Evolutionary conservation across 1,284 basidiomycete genomes (phyloP).

Genomic region (Mycosarcoma maydis): DNA sequence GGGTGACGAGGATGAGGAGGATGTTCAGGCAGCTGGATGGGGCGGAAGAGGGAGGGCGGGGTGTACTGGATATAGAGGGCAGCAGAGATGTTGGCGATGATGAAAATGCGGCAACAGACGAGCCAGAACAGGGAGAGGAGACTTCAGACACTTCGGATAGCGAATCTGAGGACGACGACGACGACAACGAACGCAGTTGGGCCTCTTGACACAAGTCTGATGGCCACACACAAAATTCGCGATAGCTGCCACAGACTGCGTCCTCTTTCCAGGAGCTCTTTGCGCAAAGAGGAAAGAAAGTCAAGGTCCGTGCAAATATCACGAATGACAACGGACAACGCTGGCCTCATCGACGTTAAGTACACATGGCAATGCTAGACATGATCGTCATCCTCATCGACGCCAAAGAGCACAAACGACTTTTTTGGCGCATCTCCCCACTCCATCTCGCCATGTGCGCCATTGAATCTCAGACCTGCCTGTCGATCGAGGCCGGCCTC

Average conservation of each 20-base stretch:
- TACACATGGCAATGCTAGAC: too few species aligned
- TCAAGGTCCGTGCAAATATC: too few species aligned
- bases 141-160: background rate
- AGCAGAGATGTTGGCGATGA: background rate
- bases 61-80: background rate
- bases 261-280: too few species aligned
- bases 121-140: background rate
- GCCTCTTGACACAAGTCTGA: too few species aligned
- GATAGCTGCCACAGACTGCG: too few species aligned
- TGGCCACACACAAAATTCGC: too few species aligned
- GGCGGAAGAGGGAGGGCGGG: background rate
- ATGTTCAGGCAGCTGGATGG: background rate
- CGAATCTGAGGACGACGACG: constrained; percentile 1
- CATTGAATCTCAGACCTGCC: constrained; percentile 31
- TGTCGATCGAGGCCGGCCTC: constrained; percentile 17
- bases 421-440: constrained; percentile 54
- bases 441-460: constrained; percentile 51
- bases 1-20: constrained; percentile 11
- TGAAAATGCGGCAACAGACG: background rate
- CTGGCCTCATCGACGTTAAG: too few species aligned
- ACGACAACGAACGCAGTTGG: too few species aligned
- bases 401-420: constrained; percentile 43
- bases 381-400: constrained; percentile 40
- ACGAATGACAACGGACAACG: too few species aligned
- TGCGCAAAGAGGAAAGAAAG: too few species aligned